Evolutionary conservation across 768 basidiomycete genomes (phyloP), one percentile per base, ranked within the genome.

Genomic region (Ramaria rubella): DNA sequence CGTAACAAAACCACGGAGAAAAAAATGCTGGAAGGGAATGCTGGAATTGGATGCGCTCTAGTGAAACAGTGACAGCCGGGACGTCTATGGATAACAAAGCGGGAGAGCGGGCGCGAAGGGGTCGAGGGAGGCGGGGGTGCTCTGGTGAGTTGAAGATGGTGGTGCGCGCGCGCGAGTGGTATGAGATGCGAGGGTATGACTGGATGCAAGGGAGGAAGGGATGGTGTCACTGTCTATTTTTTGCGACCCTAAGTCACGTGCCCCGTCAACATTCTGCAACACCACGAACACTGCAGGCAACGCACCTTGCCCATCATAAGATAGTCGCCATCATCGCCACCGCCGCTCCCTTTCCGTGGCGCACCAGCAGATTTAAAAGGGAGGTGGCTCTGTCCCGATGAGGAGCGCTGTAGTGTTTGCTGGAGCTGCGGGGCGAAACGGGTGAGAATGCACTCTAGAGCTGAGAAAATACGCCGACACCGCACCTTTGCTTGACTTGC

Each of bases 221-320:
- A n/a, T n/a, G n/a, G n/a, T n/a, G n/a, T 36, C 34, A 8, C 17
- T 36, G 7, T 36, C 17, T 36, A 8, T 36, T 36, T 36, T 36
- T 36, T 36, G n/a, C n/a, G n/a, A n/a, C n/a, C n/a, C n/a, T n/a
- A n/a, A n/a, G n/a, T n/a, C n/a, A n/a, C n/a, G n/a, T n/a, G n/a
- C n/a, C n/a, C n/a, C n/a, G n/a, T n/a, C n/a, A n/a, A n/a, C n/a
- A n/a, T n/a, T n/a, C n/a, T n/a, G 40, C 40, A 42, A 21, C 40
- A 42, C n/a, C 40, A 42, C n/a, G 2, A 8, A 17, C 14, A 17
- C 6, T 17, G n/a, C 23, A 8, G n/a, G 3, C n/a, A 38, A 21
- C 44, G 9, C 24, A 56, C 55, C 55, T 56, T 46, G 27, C 29
- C 31, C 55, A 56, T 56, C 55, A 56, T 56, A 5, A 56, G 43